Conservation (phyloP, 306 rosid genomes). For the Cicer cuneatum region DNA sequence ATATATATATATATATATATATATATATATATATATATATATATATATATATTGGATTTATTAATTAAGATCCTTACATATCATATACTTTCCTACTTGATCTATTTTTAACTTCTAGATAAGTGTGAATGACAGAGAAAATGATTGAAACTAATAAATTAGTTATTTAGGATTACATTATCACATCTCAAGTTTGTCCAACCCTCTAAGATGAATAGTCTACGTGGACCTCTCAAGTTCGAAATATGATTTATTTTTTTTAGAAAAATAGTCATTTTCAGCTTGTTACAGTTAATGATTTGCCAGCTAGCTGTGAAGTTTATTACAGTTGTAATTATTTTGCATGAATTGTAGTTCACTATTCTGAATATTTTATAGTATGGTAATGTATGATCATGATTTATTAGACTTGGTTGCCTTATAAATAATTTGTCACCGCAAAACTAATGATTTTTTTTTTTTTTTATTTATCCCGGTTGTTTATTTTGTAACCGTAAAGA, state of each 20-base stretch:
- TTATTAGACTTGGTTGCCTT: conserved; percentile 71
- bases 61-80: neutral
- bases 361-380: conserved; percentile 38
- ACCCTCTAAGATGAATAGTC: neutral
- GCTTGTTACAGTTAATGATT: neutral
- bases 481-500: too few species aligned
- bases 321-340: conserved; percentile 58
- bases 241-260: neutral
- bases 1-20: too few species aligned
- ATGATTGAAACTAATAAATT: neutral
- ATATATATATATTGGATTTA: too few species aligned
- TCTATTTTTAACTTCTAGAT: neutral
- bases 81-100: neutral
- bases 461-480: too few species aligned
- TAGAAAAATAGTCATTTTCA: conserved; percentile 13
- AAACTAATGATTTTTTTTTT: conserved; percentile 16
- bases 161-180: conserved; percentile 8
- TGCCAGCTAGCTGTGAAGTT: conserved; percentile 24
- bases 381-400: conserved; percentile 57
- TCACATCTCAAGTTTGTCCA: conserved; percentile 5
- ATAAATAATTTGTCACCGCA: conserved; percentile 54
- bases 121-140: conserved; percentile 26
- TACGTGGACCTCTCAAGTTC: conserved; percentile 26
- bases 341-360: conserved; percentile 56
- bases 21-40: too few species aligned